Conservation (phyloP, 768 basidiomycete species). For the Russula vinacea region DNA sequence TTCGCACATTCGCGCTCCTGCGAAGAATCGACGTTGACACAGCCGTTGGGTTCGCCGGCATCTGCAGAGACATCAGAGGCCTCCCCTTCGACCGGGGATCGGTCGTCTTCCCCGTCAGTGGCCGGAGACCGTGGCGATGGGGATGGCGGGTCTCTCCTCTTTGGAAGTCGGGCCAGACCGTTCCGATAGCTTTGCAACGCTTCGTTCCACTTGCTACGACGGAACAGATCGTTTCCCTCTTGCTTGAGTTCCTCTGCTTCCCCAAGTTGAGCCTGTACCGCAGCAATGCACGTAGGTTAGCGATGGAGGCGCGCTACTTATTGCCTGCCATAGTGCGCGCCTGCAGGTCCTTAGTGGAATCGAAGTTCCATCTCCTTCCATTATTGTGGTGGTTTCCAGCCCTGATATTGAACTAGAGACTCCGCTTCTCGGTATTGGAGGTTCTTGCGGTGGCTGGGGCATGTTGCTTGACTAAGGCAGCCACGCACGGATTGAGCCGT, state of each 20-base stretch:
- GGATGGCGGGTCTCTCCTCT: slow-evolving; percentile 33
- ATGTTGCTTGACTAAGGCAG: not conserved
- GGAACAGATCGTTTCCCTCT: slow-evolving; percentile 75
- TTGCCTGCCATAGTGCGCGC: not conserved
- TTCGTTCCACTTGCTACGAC: slow-evolving; percentile 58
- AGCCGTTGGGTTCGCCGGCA: slow-evolving; percentile 25
- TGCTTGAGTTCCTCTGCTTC: slow-evolving; percentile 63
- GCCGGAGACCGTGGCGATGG: slow-evolving; percentile 9
- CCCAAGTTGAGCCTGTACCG: slow-evolving; percentile 43
- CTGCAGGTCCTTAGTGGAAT: slow-evolving; percentile 10
- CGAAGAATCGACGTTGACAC: slow-evolving; percentile 32
- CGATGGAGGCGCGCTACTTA: not conserved
- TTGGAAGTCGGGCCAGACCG: slow-evolving; percentile 66
- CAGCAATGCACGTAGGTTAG: not conserved
- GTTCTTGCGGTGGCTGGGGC: slow-evolving; percentile 2
- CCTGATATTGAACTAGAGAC: not conserved
- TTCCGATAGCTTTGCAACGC: slow-evolving; percentile 68
- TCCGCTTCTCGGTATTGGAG: not conserved
- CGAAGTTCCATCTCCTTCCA: not conserved
- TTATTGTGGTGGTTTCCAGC: not conserved
- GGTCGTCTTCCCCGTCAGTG: slow-evolving; percentile 31
- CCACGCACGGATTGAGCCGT: not conserved
- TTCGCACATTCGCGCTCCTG: slow-evolving; percentile 51
- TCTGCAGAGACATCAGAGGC: slow-evolving; percentile 33
- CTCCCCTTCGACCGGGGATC: slow-evolving; percentile 14